phyloP scores from a whole-genome alignment of 306 rosid genomes.

The Medicago arabica region DNA sequence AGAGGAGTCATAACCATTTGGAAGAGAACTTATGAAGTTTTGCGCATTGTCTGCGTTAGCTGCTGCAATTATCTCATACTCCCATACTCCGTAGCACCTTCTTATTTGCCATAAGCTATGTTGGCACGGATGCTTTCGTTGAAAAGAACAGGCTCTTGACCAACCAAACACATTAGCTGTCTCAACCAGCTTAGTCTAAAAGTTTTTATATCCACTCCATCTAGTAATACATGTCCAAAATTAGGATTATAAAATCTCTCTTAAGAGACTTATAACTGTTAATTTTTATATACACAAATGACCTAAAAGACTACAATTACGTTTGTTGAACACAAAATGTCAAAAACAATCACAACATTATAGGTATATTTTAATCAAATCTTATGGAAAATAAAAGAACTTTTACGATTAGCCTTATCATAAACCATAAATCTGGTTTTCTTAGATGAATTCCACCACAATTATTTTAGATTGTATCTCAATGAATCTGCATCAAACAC shows the following conservation, averaged over 20 bases:
- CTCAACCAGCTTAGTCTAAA: slow-evolving; percentile 79
- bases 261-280: slow-evolving; percentile 71
- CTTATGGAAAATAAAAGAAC: no score
- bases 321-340: no score
- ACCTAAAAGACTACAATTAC: no score
- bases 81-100: slow-evolving; percentile 63
- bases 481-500: no score
- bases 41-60: slow-evolving; percentile 78
- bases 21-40: slow-evolving; percentile 68
- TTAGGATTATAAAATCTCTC: slow-evolving; percentile 84
- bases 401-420: no score
- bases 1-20: slow-evolving; percentile 64
- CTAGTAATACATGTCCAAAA: slow-evolving; percentile 62
- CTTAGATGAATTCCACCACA: no score
- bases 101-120: slow-evolving; percentile 81
- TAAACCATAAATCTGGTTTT: no score
- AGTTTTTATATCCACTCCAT: slow-evolving; percentile 58
- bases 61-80: slow-evolving; percentile 73
- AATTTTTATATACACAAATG: no score
- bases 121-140: slow-evolving; percentile 74
- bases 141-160: slow-evolving; percentile 93
- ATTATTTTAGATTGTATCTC: no score
- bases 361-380: no score
- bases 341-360: no score
- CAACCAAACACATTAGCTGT: slow-evolving; percentile 84